phyloP scores from a whole-genome alignment of 106 monocot species.

The Dendrobium officinale region DNA sequence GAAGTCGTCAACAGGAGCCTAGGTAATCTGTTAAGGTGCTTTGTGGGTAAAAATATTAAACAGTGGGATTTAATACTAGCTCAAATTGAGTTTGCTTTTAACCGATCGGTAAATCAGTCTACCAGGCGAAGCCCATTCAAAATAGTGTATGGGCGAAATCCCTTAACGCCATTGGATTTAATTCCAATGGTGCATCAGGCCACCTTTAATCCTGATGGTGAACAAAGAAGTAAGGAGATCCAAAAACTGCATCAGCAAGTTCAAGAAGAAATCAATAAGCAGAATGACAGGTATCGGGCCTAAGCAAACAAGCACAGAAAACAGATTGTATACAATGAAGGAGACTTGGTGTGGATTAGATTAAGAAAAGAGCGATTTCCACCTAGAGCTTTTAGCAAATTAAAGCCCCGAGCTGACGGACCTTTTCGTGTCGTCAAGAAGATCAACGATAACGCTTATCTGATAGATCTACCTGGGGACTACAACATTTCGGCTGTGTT shows the following conservation, averaged over 20 bases:
- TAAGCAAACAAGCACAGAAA: neutral
- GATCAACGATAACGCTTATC: too few relatives aligned
- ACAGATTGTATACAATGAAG: neutral
- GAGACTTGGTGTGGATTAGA: slow-evolving; percentile 9
- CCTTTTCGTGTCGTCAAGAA: too few relatives aligned
- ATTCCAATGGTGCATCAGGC: neutral
- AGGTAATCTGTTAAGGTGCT: slow-evolving; percentile 1
- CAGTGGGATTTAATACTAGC: too few relatives aligned
- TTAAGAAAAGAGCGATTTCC: too few relatives aligned
- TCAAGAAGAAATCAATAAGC: neutral
- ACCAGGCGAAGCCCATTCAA: too few relatives aligned
- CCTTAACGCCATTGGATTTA: slow-evolving; percentile 1
- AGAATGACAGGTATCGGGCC: slow-evolving; percentile 4
- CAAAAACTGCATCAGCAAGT: slow-evolving; percentile 8
- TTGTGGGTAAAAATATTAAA: neutral
- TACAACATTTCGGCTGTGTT: too few relatives aligned
- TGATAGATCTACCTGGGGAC: too few relatives aligned
- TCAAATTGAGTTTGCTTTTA: too few relatives aligned
- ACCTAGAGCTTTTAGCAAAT: too few relatives aligned
- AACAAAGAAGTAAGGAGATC: neutral
- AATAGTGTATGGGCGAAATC: neutral
- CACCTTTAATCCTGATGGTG: neutral
- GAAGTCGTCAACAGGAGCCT: neutral
- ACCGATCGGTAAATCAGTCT: too few relatives aligned
- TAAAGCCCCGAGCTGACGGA: too few relatives aligned